Evolutionary conservation across 176 grass and related monocot genomes (phyloP), one percentile per base, ranked within the genome.

Genomic region (Eragrostis curvula): DNA sequence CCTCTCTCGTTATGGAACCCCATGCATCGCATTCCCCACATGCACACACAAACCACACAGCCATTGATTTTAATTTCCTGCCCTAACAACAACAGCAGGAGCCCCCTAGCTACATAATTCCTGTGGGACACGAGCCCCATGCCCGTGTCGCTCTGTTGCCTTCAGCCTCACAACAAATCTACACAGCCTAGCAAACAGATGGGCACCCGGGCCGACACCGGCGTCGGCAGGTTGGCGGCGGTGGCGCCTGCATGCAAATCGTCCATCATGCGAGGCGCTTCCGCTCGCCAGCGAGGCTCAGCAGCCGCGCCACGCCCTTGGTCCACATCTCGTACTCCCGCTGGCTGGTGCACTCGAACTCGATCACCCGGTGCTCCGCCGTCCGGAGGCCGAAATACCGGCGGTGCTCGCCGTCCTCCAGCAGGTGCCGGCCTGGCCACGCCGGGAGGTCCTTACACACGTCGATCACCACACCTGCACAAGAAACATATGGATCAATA

Each of bases 351-450:
- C 96, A 99, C 80, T 99, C 96, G 62, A 99, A 96, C 81, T 99
- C 93, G 71, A 99, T 99, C 23, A 96, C 91, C 28, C 93, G 92
- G 80, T 85, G 87, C 56, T 96, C 96, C 0, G 91, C 93, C 1
- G 93, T 99, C 65, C 87, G 78, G 52, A 99, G 79, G 17, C 96
- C 96, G 53, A 99, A 99, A 84, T 98, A 98, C 8, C 96, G 90
- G 21, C 96, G 93, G 49, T 88, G 88, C 86, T 95, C 96, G 0
- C 96, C 90, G 17, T 94, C 92, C 86, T 95, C 93, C 43, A 98
- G 86, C 61, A 95, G 78, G 85, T 98, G 96, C 36, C 96, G 92
- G 3, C 96, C 96, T 4, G 96, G 88, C 96, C 96, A 98, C 9
- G 96, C 92, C 28, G 83, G 21, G 3, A 98, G 63, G 39, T 98